Conservation (phyloP, 2,329 filamentous ascomycete species). For the Sporothrix brunneoviolacea region DNA sequence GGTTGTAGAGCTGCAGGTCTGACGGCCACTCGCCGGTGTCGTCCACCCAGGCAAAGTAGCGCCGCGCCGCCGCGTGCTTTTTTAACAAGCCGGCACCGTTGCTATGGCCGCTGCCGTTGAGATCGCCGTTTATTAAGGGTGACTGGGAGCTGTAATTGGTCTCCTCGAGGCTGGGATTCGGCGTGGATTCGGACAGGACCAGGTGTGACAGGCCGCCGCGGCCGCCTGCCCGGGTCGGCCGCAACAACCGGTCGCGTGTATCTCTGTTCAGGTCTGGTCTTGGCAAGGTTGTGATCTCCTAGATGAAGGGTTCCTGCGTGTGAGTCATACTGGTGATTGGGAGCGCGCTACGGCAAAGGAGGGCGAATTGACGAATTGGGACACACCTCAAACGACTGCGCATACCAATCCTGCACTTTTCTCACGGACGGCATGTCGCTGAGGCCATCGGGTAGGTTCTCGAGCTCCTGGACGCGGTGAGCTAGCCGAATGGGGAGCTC, state of each 20-base stretch:
- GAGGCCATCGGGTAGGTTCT: constrained; percentile 85
- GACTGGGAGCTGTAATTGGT: constrained; percentile 66
- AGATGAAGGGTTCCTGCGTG: constrained; percentile 21
- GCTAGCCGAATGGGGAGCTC: constrained; percentile 95
- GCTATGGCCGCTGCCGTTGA: constrained; percentile 31
- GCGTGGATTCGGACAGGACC: constrained; percentile 68
- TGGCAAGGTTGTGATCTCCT: constrained; percentile 88
- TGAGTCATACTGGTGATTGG: constrained; percentile 6
- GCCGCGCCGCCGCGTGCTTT: constrained; percentile 50
- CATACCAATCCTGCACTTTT: constrained; percentile 96
- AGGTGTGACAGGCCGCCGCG: constrained; percentile 50
- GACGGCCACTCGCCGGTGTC: constrained; percentile 87
- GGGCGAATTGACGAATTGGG: constrained; percentile 12
- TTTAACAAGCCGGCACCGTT: constrained; percentile 23
- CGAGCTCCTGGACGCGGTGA: constrained; percentile 91
- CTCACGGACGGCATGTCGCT: constrained; percentile 97
- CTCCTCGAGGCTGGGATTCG: constrained; percentile 81
- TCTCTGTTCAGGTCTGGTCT: constrained; percentile 70
- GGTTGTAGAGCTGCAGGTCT: constrained; percentile 90
- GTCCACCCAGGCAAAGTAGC: constrained; percentile 90
- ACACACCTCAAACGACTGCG: constrained; percentile 94
- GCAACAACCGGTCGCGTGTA: constrained; percentile 71
- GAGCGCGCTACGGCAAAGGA: neutral
- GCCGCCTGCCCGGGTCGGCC: constrained; percentile 51
- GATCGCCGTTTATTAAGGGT: constrained; percentile 16